Conservation (phyloP, 768 basidiomycete genomes). For the Wakefieldia striispora region DNA sequence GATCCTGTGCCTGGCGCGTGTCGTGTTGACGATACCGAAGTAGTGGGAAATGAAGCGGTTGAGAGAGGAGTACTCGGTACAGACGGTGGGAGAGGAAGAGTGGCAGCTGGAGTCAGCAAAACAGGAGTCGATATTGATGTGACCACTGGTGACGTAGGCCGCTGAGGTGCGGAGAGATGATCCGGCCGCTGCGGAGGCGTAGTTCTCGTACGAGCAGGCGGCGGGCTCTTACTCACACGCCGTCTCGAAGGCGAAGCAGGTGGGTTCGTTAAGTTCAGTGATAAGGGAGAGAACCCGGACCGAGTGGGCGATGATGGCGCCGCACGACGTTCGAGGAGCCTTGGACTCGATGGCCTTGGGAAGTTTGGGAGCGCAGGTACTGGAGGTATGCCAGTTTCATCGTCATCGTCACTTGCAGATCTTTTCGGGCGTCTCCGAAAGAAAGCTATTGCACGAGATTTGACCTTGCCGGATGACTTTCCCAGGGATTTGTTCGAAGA, state of each 20-base stretch:
- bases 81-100: slow-evolving; percentile 17
- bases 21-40: not conserved
- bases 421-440: slow-evolving; percentile 33
- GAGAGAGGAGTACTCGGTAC: slow-evolving; percentile 20
- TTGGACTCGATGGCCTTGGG: slow-evolving; percentile 30
- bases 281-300: slow-evolving; percentile 27
- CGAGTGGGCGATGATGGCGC: slow-evolving; percentile 27
- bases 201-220: slow-evolving; percentile 13
- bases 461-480: slow-evolving; percentile 28
- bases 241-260: slow-evolving; percentile 18
- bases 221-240: slow-evolving; percentile 28
- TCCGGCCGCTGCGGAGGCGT: slow-evolving; percentile 12
- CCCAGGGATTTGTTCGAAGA: slow-evolving; percentile 33
- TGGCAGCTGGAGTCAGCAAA: slow-evolving; percentile 1
- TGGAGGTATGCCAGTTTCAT: slow-evolving; percentile 28
- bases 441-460: slow-evolving; percentile 33
- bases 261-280: slow-evolving; percentile 22
- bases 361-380: slow-evolving; percentile 31
- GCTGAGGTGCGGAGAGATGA: slow-evolving; percentile 1
- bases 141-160: slow-evolving; percentile 9
- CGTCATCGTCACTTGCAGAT: slow-evolving; percentile 30
- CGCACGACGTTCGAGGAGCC: slow-evolving; percentile 23
- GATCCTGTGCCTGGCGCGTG: not conserved
- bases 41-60: slow-evolving; percentile 9
- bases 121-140: slow-evolving; percentile 6